Conservation (phyloP, 192 early-diverging fungal species). For the Allomyces macrogynus region DNA sequence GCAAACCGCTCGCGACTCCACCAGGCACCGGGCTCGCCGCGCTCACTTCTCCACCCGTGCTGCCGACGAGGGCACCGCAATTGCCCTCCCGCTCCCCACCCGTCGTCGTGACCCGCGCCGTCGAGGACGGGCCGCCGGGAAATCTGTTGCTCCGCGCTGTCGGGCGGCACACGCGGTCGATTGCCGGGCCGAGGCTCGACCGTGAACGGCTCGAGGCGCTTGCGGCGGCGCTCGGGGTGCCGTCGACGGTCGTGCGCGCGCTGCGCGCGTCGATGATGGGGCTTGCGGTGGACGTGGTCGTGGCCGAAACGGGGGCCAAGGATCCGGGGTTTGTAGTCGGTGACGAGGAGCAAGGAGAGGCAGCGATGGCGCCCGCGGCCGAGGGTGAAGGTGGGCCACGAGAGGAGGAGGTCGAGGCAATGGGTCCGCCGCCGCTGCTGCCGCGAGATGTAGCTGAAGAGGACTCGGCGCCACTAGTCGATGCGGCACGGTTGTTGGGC, state of each 20-base stretch:
- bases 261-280: too few relatives aligned
- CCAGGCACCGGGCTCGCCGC: neutral
- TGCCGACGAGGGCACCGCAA: neutral
- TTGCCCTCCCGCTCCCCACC: neutral
- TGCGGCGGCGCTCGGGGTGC: neutral
- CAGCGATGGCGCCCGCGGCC: too few relatives aligned
- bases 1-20: neutral
- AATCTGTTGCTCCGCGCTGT: neutral
- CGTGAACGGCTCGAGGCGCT: neutral
- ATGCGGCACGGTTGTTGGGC: too few relatives aligned
- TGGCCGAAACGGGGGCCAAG: too few relatives aligned
- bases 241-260: neutral
- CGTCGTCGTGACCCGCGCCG: neutral
- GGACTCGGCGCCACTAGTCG: too few relatives aligned
- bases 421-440: too few relatives aligned
- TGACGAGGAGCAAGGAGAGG: too few relatives aligned
- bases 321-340: too few relatives aligned
- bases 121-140: neutral
- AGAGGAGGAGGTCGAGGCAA: too few relatives aligned
- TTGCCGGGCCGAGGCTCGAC: neutral
- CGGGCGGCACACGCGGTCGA: neutral
- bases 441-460: too few relatives aligned
- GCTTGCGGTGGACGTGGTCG: too few relatives aligned
- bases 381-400: too few relatives aligned
- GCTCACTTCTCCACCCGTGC: neutral